Base-by-base conservation (phyloP, 176 grass and related monocot genomes). In the Alloteropsis semialata region DNA sequence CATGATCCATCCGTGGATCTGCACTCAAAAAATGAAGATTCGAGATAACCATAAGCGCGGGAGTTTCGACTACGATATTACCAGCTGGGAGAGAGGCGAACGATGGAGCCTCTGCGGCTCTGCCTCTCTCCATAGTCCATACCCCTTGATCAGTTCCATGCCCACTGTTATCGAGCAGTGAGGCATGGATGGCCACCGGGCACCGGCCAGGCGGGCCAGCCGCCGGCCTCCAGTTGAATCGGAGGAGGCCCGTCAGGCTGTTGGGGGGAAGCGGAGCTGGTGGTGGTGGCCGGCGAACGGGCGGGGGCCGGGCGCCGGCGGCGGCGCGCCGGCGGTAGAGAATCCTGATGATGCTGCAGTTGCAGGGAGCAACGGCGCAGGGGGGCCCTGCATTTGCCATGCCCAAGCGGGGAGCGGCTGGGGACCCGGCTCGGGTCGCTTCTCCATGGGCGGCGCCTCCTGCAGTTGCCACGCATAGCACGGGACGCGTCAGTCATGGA, bases 261-360 rank as follows among this genome's bases (percentile, higher is more conserved):
- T 76, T 37, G 29, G 67, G 78, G 82, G 83, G 57, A 80, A 86
- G 34, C 73, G 32, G 43, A 74, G 38, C 72, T 55, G n/a, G 25
- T 76, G 34, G 55, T 54, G 34, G n/a, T 12, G 9, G 54, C 46
- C 30, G 14, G 67, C 30, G 76, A 75, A 25, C 9, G 42, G 81
- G 37, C 78, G 50, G 49, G 49, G 69, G 8, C 16, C 65, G 58
- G 45, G 72, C 49, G 39, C 41, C 28, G 42, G 15, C 49, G 27
- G 25, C 36, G 55, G 29, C 59, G 27, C 32, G 54, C 55, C 24
- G 25, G 76, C 53, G 27, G 76, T 79, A 70, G 87, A 90, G 94
- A 97, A 97, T 97, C 94, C 94, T 97, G 94, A 97, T 97, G 94
- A 97, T 97, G 94, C 94, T 97, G 94, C 94, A 94, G 89, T 85